Percentiles rank a stretch among this genome's conserved stretches.
phyloP scores from a whole-genome alignment of 768 basidiomycete species.

The Mycena albidolilacea region DNA sequence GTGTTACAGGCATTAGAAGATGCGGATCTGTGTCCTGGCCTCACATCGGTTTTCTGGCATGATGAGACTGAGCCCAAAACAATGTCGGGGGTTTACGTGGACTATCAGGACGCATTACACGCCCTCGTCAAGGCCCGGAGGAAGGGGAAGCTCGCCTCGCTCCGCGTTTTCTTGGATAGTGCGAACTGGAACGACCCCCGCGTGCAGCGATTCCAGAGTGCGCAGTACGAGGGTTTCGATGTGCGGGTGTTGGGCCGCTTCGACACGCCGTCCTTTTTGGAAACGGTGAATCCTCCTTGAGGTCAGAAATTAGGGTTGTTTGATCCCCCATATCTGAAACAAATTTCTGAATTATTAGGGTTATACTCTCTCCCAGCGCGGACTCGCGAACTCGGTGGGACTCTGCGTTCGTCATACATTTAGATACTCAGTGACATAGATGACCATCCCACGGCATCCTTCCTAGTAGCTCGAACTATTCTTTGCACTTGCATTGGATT shows the following conservation, averaged over 20 bases:
- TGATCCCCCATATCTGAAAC: no score
- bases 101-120: background rate
- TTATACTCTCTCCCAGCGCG: no score
- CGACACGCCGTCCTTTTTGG: background rate
- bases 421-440: no score
- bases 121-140: background rate
- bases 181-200: background rate
- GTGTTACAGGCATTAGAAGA: conserved; percentile 1
- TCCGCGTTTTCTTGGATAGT: background rate
- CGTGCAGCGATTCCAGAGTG: background rate
- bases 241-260: background rate
- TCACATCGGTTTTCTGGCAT: background rate
- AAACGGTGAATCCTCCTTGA: background rate
- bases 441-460: no score
- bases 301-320: background rate
- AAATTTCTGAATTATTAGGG: no score
- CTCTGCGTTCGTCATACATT: no score
- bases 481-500: no score
- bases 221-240: background rate
- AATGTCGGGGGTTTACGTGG: background rate
- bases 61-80: background rate
- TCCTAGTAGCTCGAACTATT: no score
- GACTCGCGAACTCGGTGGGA: no score
- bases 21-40: background rate
- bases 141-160: background rate